Percentiles rank a stretch among this genome's conserved stretches.
These are phyloP conservation scores for Collybiopsis confluens DNA, from an alignment of 768 basidiomycete species.

Conservation along the genomic window DNA sequence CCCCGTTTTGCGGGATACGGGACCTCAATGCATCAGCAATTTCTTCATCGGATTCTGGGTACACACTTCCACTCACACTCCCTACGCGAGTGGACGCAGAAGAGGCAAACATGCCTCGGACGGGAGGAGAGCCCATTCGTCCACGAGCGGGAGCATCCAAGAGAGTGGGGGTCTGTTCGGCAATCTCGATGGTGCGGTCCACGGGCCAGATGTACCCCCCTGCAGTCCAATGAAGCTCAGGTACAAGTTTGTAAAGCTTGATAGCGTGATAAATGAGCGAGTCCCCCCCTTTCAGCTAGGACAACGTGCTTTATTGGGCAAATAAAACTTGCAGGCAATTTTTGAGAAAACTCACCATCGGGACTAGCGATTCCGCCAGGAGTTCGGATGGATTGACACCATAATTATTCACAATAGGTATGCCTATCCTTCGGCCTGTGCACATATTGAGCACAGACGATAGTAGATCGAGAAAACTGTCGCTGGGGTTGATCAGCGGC, in stretches of 20 bases:
- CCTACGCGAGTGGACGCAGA: slow-evolving; percentile 1
- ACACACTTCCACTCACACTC: neutral
- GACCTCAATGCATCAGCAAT: slow-evolving; percentile 31
- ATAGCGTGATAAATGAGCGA: slow-evolving; percentile 72
- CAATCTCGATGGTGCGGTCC: slow-evolving; percentile 64
- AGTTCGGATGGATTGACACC: slow-evolving; percentile 64
- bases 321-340: neutral
- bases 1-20: slow-evolving; percentile 66
- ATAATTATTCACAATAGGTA: slow-evolving; percentile 68
- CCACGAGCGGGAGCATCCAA: slow-evolving; percentile 16
- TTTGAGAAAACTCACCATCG: slow-evolving; percentile 45
- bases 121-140: neutral
- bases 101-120: slow-evolving; percentile 17
- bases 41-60: slow-evolving; percentile 29
- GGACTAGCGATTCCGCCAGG: slow-evolving; percentile 66
- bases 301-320: neutral
- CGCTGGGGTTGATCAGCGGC: slow-evolving; percentile 69
- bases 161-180: slow-evolving; percentile 32
- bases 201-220: slow-evolving; percentile 81
- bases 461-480: slow-evolving; percentile 66
- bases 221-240: slow-evolving; percentile 77
- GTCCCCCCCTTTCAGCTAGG: slow-evolving; percentile 74
- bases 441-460: slow-evolving; percentile 69
- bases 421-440: slow-evolving; percentile 68
- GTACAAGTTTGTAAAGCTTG: slow-evolving; percentile 69